Evolutionary conservation across 495 filamentous ascomycete genomes (phyloP).

Genomic region (Cryomyces antarcticus): DNA sequence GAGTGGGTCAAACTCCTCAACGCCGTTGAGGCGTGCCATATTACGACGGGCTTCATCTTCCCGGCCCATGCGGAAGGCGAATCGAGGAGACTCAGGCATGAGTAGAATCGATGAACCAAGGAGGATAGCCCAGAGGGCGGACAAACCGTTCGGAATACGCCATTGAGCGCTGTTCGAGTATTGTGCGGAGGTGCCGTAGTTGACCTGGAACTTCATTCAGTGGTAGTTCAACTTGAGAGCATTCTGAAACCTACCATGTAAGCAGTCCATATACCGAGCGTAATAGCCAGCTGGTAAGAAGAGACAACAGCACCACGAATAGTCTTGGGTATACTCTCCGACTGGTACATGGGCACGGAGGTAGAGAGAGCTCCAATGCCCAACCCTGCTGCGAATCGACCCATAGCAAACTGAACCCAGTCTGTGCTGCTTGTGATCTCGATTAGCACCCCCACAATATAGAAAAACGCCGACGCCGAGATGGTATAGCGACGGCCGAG

Average conservation of each 20-base stretch:
- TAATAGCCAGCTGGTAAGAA: slow-evolving; percentile 73
- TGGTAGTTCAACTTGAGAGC: no score
- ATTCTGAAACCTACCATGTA: slow-evolving; percentile 16
- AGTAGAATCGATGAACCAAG: slow-evolving; percentile 28
- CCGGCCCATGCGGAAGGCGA: slow-evolving; percentile 10
- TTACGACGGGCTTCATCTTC: slow-evolving; percentile 36
- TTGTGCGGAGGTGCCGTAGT: slow-evolving; percentile 46
- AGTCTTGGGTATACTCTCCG: no score
- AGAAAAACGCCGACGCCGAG: slow-evolving; percentile 10
- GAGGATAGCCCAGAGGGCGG: slow-evolving; percentile 8
- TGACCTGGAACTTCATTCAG: slow-evolving; percentile 29
- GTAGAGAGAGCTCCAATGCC: slow-evolving; percentile 14
- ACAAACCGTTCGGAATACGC: not conserved
- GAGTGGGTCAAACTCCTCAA: slow-evolving; percentile 38
- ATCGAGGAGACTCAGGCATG: slow-evolving; percentile 32
- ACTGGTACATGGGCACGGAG: slow-evolving; percentile 14
- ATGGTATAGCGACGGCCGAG: slow-evolving; percentile 14
- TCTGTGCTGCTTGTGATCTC: slow-evolving; percentile 11
- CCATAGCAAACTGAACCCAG: slow-evolving; percentile 16
- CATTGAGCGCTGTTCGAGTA: slow-evolving; percentile 28
- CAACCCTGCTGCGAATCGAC: slow-evolving; percentile 15
- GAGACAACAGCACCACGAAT: slow-evolving; percentile 14
- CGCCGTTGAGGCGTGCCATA: slow-evolving; percentile 51
- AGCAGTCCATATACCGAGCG: slow-evolving; percentile 65
- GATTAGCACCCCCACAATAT: slow-evolving; percentile 13